Percentiles rank a stretch among this genome's conserved stretches.
phyloP scores from a whole-genome alignment of 1,284 basidiomycete species.

The Ganoderma sp. region DNA sequence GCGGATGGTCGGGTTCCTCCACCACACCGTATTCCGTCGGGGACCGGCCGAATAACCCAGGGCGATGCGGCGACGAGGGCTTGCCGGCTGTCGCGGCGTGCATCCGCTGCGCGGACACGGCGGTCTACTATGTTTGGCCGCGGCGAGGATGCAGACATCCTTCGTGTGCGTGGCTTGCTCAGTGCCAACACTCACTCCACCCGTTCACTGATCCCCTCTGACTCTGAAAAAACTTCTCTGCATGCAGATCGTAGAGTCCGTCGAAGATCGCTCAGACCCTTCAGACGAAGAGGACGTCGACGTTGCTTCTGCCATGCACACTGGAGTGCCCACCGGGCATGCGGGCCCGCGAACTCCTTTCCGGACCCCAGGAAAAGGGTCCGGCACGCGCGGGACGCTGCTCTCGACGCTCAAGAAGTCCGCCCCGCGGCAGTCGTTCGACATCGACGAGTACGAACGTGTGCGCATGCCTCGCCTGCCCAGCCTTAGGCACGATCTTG shows the following conservation, averaged over 20 bases:
- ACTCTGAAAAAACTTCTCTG: neutral
- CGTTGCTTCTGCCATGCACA: neutral
- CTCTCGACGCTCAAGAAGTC: slow-evolving; percentile 34
- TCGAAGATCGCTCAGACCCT: slow-evolving; percentile 32
- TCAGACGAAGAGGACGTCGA: slow-evolving; percentile 17
- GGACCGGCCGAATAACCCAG: neutral
- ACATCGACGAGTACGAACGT: slow-evolving; percentile 33
- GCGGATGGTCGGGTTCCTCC: slow-evolving; percentile 1
- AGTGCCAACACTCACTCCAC: neutral
- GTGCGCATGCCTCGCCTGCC: slow-evolving; percentile 24
- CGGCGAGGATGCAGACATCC: slow-evolving; percentile 33
- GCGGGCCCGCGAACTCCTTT: neutral
- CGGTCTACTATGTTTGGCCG: slow-evolving; percentile 33
- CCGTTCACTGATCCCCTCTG: neutral
- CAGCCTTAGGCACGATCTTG: slow-evolving; percentile 15
- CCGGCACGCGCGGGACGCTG: slow-evolving; percentile 31
- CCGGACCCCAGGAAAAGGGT: slow-evolving; percentile 15
- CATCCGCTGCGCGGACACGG: slow-evolving; percentile 30
- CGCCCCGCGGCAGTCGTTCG: slow-evolving; percentile 32
- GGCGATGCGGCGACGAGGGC: neutral
- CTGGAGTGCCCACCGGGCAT: neutral
- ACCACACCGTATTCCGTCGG: neutral
- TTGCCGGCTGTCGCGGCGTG: slow-evolving; percentile 30
- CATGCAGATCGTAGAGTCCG: slow-evolving; percentile 31
- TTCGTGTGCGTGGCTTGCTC: slow-evolving; percentile 26